These are phyloP conservation scores for Eucalyptus pauciflora DNA, from an alignment of 345 rosid genomes.

Conservation along the genomic window DNA sequence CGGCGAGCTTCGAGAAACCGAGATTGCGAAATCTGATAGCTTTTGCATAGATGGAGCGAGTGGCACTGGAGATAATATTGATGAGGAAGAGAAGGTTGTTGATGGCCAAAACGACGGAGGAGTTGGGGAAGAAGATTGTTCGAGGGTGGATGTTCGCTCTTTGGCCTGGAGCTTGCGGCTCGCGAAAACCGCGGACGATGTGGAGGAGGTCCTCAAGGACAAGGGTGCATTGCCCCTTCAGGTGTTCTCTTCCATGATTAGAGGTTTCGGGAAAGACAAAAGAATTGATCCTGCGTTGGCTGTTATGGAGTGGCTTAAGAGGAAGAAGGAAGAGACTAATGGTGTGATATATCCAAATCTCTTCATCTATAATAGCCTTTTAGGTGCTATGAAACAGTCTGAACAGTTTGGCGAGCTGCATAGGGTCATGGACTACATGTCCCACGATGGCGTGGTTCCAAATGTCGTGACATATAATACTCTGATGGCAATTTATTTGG, in stretches of 20 bases:
- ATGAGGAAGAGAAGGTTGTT: conserved; percentile 6
- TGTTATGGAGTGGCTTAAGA: conserved; percentile 76
- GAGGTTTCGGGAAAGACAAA: conserved; percentile 61
- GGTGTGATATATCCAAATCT: conserved; percentile 50
- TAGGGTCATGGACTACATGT: conserved; percentile 57
- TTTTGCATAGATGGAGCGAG: not conserved
- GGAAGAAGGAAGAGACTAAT: conserved; percentile 54
- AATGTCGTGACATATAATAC: conserved; percentile 70
- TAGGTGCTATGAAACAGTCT: conserved; percentile 63
- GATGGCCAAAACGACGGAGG: not conserved
- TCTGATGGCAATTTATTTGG: conserved; percentile 60
- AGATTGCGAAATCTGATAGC: not conserved
- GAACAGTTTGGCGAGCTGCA: conserved; percentile 28
- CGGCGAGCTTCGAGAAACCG: not conserved
- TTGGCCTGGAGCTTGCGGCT: conserved; percentile 41
- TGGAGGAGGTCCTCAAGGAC: conserved; percentile 62
- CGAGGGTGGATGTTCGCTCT: conserved; percentile 43
- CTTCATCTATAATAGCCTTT: conserved; percentile 62
- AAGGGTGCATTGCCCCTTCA: conserved; percentile 53
- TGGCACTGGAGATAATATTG: not conserved
- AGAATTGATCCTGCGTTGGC: conserved; percentile 53
- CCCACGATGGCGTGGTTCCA: conserved; percentile 46
- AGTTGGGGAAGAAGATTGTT: conserved; percentile 2
- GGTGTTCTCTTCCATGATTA: conserved; percentile 59
- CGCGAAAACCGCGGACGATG: conserved; percentile 64